Evolutionary conservation across 2,329 filamentous ascomycete genomes (phyloP).

Genomic region (Botrytis tulipae): DNA sequence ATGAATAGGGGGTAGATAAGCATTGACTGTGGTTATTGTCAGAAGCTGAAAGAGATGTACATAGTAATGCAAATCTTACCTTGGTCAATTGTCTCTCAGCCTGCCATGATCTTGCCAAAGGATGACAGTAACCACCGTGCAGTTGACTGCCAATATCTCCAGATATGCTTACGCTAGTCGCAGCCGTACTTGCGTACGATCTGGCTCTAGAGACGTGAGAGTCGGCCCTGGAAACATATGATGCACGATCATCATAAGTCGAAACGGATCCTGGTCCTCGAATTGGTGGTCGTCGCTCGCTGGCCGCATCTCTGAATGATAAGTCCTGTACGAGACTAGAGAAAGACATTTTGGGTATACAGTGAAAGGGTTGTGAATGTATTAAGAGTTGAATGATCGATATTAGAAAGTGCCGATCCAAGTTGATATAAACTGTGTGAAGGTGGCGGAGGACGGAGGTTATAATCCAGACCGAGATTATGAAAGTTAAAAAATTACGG

Average conservation of each 20-base stretch:
- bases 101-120: slow-evolving; percentile 77
- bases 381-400: background rate
- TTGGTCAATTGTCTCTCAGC: slow-evolving; percentile 82
- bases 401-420: background rate
- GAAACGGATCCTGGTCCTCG: slow-evolving; percentile 45
- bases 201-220: slow-evolving; percentile 63
- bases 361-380: background rate
- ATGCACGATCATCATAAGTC: slow-evolving; percentile 58
- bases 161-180: slow-evolving; percentile 67
- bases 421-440: background rate
- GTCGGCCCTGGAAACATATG: slow-evolving; percentile 54
- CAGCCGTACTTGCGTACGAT: slow-evolving; percentile 65
- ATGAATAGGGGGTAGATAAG: slow-evolving; percentile 97
- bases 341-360: slow-evolving; percentile 56
- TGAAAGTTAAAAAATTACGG: background rate
- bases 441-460: background rate
- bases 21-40: slow-evolving; percentile 68
- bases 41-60: slow-evolving; percentile 22
- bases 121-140: slow-evolving; percentile 79
- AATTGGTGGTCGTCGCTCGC: slow-evolving; percentile 46
- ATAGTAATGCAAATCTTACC: slow-evolving; percentile 46
- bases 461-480: background rate
- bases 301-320: slow-evolving; percentile 55
- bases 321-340: slow-evolving; percentile 66
- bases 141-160: slow-evolving; percentile 80